Base-by-base conservation (phyloP, 129 eudicot species). In the Pittosporum tobira region DNA sequence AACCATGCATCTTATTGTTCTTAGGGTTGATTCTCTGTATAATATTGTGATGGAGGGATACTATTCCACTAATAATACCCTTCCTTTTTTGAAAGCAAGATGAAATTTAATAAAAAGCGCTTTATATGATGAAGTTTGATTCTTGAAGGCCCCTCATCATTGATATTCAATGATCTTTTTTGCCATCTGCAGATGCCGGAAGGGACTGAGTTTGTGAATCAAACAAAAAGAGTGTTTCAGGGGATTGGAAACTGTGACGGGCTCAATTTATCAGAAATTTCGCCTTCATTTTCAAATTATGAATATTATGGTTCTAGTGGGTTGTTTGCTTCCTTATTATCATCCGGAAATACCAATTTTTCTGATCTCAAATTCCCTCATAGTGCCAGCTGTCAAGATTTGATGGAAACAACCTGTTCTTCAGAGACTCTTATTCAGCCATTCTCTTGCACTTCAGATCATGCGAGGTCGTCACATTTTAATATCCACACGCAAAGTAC, bases 181-280 rank as follows among this genome's bases (percentile, higher is more conserved):
- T 77, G 49, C 23, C 30, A 66, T 2, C 57, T 69, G 67, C 84
- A 90, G 97, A 71, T 75, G 58, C 65, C 61, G 15, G 94, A 90
- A 69, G 72, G 56, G 15, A 55, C 59, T 25, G 87, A 79, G 2
- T 82, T 90, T 66, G 59, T 80, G 20, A 48, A 85, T 66, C 89
- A 76, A 69, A 71, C 88, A 11, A 83, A 67, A 45, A 59, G 65
- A 66, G 50, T 61, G 44, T 76, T 90, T 54, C 59, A 57, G 26
- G 84, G 64, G 57, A 67, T 72, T 34, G 73, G 38, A 22, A 72
- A 67, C 61, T 59, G 52, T 47, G 57, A 53, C 11, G 58, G 64
- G 47, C 67, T 78, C 13, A 14, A 44, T 22, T 27, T 61, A 9
- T 18, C 59, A 27, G 77, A 61, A 54, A 69, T 48, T 23, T 55